These are phyloP conservation scores for Phaseolus lunatus DNA, from an alignment of 306 rosid genomes.

Conservation along the genomic window DNA sequence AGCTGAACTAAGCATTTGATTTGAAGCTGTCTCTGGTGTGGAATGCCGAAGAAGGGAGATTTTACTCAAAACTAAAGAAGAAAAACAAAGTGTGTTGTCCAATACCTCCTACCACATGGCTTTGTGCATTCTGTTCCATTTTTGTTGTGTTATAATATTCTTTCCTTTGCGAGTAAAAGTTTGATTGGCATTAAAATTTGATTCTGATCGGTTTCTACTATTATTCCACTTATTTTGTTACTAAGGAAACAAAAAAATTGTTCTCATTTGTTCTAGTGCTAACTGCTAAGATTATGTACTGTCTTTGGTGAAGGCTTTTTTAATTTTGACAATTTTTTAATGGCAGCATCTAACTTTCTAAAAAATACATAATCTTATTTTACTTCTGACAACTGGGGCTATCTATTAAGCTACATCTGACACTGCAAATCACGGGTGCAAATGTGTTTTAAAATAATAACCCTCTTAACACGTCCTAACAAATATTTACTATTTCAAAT, in stretches of 20 bases:
- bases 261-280: conserved; percentile 2
- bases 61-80: neutral
- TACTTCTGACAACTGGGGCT: too few relatives aligned
- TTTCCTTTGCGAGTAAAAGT: conserved; percentile 15
- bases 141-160: conserved; percentile 9
- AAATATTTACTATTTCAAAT: too few relatives aligned
- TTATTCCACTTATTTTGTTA: conserved; percentile 23
- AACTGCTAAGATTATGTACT: neutral
- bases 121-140: conserved; percentile 28
- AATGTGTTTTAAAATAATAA: too few relatives aligned
- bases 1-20: conserved; percentile 32
- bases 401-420: too few relatives aligned
- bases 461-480: too few relatives aligned
- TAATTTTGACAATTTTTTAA: neutral
- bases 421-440: too few relatives aligned
- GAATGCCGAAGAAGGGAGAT: conserved; percentile 8
- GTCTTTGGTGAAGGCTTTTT: too few relatives aligned
- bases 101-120: conserved; percentile 20
- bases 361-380: too few relatives aligned
- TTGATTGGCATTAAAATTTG: conserved; percentile 14
- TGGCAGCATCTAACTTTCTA: neutral
- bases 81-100: conserved; percentile 18
- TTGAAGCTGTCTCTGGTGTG: conserved; percentile 29
- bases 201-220: neutral
- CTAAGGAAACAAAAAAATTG: neutral